These are phyloP conservation scores for Lojkania enalia DNA, from an alignment of 2,329 filamentous ascomycete genomes.

Conservation along the genomic window DNA sequence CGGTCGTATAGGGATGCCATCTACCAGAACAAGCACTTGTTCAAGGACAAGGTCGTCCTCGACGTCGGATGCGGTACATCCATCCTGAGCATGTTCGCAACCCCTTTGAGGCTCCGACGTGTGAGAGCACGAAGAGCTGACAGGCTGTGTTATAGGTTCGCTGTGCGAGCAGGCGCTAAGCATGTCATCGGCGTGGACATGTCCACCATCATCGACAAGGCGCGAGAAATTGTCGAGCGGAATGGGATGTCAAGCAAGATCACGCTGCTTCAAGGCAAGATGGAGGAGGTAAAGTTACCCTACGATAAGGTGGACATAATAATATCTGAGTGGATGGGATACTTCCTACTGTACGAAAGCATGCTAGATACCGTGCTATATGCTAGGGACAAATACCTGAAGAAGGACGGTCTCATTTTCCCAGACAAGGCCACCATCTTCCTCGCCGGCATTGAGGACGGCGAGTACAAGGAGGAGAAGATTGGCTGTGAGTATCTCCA, in stretches of 20 bases:
- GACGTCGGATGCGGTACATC: constrained; percentile 97
- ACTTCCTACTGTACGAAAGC: constrained; percentile 97
- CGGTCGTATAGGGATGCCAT: constrained; percentile 97
- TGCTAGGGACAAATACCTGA: constrained; percentile 89
- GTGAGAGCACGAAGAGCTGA: constrained; percentile 17
- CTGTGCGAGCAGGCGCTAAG: constrained; percentile 92
- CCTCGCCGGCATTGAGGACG: constrained; percentile 95
- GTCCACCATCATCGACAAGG: constrained; percentile 99
- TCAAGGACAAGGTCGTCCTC: constrained; percentile 90
- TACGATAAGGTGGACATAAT: constrained; percentile 98
- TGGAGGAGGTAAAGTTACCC: constrained; percentile 95
- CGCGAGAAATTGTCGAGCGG: constrained; percentile 85
- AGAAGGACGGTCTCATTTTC: constrained; percentile 89
- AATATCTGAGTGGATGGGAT: constrained; percentile 99
- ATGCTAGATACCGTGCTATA: constrained; percentile 99
- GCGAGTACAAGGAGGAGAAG: constrained; percentile 99
- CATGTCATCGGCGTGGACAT: constrained; percentile 99
- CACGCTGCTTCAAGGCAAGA: constrained; percentile 97
- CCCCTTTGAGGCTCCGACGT: constrained; percentile 10
- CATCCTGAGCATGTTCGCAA: constrained; percentile 92
- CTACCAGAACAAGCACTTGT: constrained; percentile 92
- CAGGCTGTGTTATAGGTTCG: constrained; percentile 70
- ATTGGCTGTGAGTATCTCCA: constrained; percentile 73
- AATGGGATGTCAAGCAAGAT: constrained; percentile 97
- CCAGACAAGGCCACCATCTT: constrained; percentile 98